A percentile compares a stretch with the other conserved stretches of the same genome.
phyloP scores from a whole-genome alignment of 1,284 basidiomycete genomes.

The Xanthoconium separans region DNA sequence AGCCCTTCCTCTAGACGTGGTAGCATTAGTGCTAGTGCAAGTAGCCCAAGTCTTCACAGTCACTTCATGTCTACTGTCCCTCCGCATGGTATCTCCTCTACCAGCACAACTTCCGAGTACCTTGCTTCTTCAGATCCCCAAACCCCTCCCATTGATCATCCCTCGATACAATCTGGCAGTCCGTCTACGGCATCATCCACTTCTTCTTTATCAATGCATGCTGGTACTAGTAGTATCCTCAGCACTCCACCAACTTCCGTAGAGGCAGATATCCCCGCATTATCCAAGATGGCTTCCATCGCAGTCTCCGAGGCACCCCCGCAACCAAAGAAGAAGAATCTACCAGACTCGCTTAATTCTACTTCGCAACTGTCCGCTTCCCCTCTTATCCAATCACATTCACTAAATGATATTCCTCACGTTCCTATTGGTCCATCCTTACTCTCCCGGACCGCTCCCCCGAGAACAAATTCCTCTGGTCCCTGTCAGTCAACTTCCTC shows the following conservation, averaged over 20 bases:
- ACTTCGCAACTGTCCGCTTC: slow-evolving; percentile 16
- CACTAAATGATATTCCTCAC: slow-evolving; percentile 21
- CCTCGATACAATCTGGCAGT: slow-evolving; percentile 28
- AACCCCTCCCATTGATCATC: slow-evolving; percentile 25
- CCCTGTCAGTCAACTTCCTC: slow-evolving; percentile 24
- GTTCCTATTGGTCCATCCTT: slow-evolving; percentile 50
- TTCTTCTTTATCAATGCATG: slow-evolving; percentile 49
- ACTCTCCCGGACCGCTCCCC: slow-evolving; percentile 65
- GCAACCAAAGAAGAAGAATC: slow-evolving; percentile 4
- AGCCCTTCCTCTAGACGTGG: slow-evolving; percentile 54
- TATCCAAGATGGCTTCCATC: slow-evolving; percentile 40
- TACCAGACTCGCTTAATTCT: neutral
- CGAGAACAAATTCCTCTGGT: slow-evolving; percentile 30
- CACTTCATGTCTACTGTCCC: slow-evolving; percentile 17
- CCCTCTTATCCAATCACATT: slow-evolving; percentile 28
- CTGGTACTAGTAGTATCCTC: slow-evolving; percentile 36
- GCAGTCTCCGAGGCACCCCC: slow-evolving; percentile 26
- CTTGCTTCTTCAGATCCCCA: slow-evolving; percentile 11
- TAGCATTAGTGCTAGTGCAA: slow-evolving; percentile 39
- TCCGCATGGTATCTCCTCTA: slow-evolving; percentile 2
- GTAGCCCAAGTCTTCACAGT: slow-evolving; percentile 29
- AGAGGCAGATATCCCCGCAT: slow-evolving; percentile 43
- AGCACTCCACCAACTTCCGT: slow-evolving; percentile 61
- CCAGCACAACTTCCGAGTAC: neutral
- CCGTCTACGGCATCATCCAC: slow-evolving; percentile 40